Base-by-base conservation (phyloP, 164 flowering plant genomes). In the Malania oleifera region DNA sequence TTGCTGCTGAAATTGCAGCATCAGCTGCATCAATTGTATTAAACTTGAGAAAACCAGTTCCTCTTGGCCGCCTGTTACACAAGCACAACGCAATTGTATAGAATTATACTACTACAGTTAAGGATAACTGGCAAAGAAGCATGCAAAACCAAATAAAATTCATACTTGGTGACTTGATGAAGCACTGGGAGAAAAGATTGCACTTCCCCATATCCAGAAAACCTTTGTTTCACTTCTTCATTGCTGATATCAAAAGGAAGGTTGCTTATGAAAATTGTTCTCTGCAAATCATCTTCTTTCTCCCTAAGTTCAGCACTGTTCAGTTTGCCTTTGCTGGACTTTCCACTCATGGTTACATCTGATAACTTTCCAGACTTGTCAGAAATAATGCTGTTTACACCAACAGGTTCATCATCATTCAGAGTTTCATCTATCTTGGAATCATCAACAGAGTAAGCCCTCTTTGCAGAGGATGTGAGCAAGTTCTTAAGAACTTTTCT, bases 41-140 rank as follows among this genome's bases (percentile, higher is more conserved):
- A 58, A 88, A 90, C 81, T 83, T 86, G 56, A 95, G 82, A 77
- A 95, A 95, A 39, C 89, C 99, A 61, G 91, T 88, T 52, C 99
- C 99, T 68, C 63, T 85, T 24, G 97, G 97, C 49, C 97, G 84
- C 79, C 98, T 93, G 79, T 58, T 60, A 24, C 26, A 64, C 39
- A 69, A 65, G 12, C 44, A 69, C 58, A 60, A 64, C n/a, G 23
- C 46, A 17, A 63, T 61, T 11, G 45, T 43, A 52, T 17, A 13
- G 9, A 40, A 65, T 43, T 27, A n/a, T n/a, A n/a, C n/a, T n/a
- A n/a, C n/a, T n/a, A 9, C 9, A 24, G 15, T 7, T 37, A 26
- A 44, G 12, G 31, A 40, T 1, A 29, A 18, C 57, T 46, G 57
- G 43, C 0, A 40, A 19, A 50, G 46, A 70, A 44, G 23, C 14